phyloP scores from a whole-genome alignment of 78 protist species.

The Blattamonas nauphoetae region DNA sequence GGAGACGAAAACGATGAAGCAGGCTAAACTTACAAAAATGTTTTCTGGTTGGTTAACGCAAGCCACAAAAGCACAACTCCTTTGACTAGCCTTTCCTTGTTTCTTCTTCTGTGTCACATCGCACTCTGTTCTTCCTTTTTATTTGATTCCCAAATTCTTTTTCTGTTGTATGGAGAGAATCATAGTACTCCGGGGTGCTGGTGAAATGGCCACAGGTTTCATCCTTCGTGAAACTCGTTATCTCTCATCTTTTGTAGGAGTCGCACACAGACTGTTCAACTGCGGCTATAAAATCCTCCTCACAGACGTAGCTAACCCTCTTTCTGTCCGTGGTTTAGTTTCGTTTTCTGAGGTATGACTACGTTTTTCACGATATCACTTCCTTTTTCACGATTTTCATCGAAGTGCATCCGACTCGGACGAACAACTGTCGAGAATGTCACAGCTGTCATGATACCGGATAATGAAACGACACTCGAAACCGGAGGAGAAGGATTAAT shows the following conservation, averaged over 20 bases:
- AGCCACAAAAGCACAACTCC: neutral
- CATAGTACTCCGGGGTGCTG: conserved; percentile 25
- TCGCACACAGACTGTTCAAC: conserved; percentile 2
- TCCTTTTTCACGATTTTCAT: neutral
- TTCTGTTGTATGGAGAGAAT: no score
- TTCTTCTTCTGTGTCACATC: no score
- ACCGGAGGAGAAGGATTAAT: neutral
- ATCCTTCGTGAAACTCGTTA: neutral
- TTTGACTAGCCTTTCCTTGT: no score
- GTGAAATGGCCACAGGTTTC: conserved; percentile 23
- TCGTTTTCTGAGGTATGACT: conserved; percentile 1
- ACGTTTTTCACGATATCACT: neutral
- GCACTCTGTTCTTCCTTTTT: no score
- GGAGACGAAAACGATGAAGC: neutral
- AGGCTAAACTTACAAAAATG: neutral
- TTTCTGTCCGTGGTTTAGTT: conserved; percentile 13
- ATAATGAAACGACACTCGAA: neutral
- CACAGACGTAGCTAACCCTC: conserved; percentile 4
- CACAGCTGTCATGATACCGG: neutral
- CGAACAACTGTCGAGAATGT: neutral
- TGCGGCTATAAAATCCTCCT: conserved; percentile 6
- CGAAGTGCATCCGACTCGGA: neutral
- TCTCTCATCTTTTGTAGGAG: neutral
- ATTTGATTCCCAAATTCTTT: no score
- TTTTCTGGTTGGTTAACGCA: neutral